Conservation (phyloP, 2,329 filamentous ascomycete genomes). For the Trichoderma lentiforme region DNA sequence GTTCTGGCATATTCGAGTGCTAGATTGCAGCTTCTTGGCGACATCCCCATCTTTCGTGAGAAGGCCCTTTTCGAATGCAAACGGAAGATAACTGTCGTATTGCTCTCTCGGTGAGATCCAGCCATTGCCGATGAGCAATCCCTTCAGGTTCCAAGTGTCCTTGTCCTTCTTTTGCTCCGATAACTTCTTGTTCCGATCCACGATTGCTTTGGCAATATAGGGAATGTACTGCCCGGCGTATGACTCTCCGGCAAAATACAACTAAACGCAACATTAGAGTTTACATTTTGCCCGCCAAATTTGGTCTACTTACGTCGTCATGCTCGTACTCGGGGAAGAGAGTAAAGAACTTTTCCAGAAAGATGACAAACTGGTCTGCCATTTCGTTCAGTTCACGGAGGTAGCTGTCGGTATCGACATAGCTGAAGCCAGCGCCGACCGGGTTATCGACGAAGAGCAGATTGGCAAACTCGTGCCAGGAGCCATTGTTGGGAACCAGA, state of each 20-base stretch:
- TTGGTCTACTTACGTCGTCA: constrained; percentile 71
- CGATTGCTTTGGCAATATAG: constrained; percentile 88
- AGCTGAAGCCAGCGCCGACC: constrained; percentile 94
- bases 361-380: constrained; percentile 81
- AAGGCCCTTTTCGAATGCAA: constrained; percentile 72
- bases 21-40: constrained; percentile 63
- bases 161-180: constrained; percentile 22
- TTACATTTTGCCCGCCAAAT: not conserved
- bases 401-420: constrained; percentile 85
- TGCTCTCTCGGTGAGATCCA: constrained; percentile 93
- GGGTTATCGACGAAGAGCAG: constrained; percentile 96
- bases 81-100: constrained; percentile 82
- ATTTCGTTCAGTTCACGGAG: constrained; percentile 82
- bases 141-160: constrained; percentile 69
- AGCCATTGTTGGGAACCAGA: constrained; percentile 82
- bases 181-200: constrained; percentile 73
- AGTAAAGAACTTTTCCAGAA: constrained; percentile 86
- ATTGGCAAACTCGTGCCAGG: constrained; percentile 98
- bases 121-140: constrained; percentile 91
- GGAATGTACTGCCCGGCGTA: constrained; percentile 97
- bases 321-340: constrained; percentile 88
- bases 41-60: constrained; percentile 63
- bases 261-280: constrained; percentile 44
- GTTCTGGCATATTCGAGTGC: constrained; percentile 67
- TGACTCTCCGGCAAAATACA: constrained; percentile 94